Base-by-base conservation (phyloP, 2,329 filamentous ascomycete species). In the Colletotrichum salicis region DNA sequence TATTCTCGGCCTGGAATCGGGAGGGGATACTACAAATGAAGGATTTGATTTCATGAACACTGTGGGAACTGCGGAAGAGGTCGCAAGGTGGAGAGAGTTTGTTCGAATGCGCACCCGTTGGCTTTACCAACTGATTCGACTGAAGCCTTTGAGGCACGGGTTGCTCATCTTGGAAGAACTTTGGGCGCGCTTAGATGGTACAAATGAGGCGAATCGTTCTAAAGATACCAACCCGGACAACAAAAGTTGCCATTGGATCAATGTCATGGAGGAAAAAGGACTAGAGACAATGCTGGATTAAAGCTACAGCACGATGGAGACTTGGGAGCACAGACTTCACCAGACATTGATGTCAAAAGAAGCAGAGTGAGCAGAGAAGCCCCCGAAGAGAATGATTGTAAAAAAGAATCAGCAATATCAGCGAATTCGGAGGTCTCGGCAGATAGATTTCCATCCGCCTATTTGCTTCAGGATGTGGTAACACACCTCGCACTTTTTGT, bases 301-400 rank as follows among this genome's bases (percentile, higher is more conserved):
- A 11, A 48, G 41, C 19, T 48, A 22, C 3, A n/a, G 19, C 4
- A 11, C 3, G 4, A 19, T 19, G 11, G 2, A 10, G 7, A 48
- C 19, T 4, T 11, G 0, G n/a, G 7, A 7, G 22, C 19, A 19
- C 19, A 48, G 8, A 48, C 8, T 22, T 11, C 7, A 22, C 41
- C 19, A 48, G 19, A 1, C 19, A 22, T 22, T 22, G 19, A 19
- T 22, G 0, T 11, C 8, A 11, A 10, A 10, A n/a, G 19, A 7
- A 10, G 0, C 37, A 15, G 13, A 19, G 15, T 6, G 13, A 41
- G 37, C 13, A 41, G 13, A 19, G 15, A 41, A 19, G 2, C 5
- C 19, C 13, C 1, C 13, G 19, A 41, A 1, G 3, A 7, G 2
- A 2, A 2, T 19, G 5, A 7, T 2, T 3, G n/a, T 5, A 41